Base-by-base conservation (phyloP, 108 stramenopile genomes). In the Cyclotella cryptica region DNA sequence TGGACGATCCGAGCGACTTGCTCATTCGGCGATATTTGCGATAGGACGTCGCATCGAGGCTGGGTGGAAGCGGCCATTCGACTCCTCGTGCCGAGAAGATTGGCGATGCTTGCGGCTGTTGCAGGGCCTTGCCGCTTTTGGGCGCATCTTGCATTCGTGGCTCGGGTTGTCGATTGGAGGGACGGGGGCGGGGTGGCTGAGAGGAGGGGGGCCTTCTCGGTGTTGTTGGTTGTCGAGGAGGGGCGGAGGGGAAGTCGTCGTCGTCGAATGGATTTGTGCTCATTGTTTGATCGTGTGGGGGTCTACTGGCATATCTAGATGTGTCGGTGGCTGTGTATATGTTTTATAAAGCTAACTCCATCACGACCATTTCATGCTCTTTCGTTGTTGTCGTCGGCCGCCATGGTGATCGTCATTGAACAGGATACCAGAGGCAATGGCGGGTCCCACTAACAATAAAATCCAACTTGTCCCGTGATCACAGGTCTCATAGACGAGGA, bases 21-120 rank as follows among this genome's bases (percentile, higher is more conserved):
- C 75, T 80, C 19, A 80, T 82, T 39, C 85, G 74, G 19, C 74
- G 52, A 14, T 85, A 66, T 59, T 87, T 89, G 19, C 86, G 86
- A 66, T 91, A 91, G 15, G 85, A 66, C 10, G 77, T 22, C 18
- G 80, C 68, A 18, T 84, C 78, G 19, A 94, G 63, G 22, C 85
- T 40, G 24, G 85, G 67, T 5, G 91, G 91, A 14, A 94, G 85
- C 0, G 91, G 93, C 93, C 91, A 92, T 78, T 94, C 91, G 52
- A 94, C 91, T 57, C 92, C 79, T 17, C 93, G 81, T 12, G 93
- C 88, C 10, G 90, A 83, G 81, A 84, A 94, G 57, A 92, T 94
- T n/a, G 93, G 80, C 49, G 83, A 85, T 54, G 81, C 77, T 66
- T 68, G 78, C 28, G 43, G 60, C 22, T 26, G 19, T 57, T 57